Percentiles rank a stretch among this genome's conserved stretches.
Conservation (phyloP, 148 eudicot genomes). For the Pharnaceum exiguum region DNA sequence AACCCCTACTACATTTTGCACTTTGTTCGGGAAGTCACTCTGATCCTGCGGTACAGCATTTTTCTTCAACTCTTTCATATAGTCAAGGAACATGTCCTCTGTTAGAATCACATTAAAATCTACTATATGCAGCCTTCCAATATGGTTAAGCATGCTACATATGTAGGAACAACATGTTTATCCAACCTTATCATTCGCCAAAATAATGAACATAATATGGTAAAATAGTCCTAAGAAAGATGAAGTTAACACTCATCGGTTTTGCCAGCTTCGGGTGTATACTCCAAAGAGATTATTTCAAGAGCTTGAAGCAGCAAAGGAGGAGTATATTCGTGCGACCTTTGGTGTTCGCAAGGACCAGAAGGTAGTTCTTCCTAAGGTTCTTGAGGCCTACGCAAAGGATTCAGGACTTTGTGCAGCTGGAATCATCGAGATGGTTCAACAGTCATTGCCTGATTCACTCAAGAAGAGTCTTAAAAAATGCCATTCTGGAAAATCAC, state of each 20-base stretch:
- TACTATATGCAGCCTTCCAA: too few relatives aligned
- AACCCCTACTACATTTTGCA: conserved; percentile 90
- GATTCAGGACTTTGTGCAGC: conserved; percentile 61
- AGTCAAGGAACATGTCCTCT: too few relatives aligned
- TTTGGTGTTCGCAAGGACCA: conserved; percentile 82
- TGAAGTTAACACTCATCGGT: not conserved
- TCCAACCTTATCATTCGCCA: too few relatives aligned
- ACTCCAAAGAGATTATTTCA: conserved; percentile 72
- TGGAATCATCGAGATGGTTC: conserved; percentile 67
- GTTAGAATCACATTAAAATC: too few relatives aligned
- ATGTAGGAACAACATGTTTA: too few relatives aligned
- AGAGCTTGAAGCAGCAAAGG: conserved; percentile 88
- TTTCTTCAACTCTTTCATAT: not conserved
- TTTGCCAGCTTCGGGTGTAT: conserved; percentile 67
- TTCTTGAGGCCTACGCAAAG: conserved; percentile 72
- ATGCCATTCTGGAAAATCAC: conserved; percentile 45
- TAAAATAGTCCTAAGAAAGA: too few relatives aligned
- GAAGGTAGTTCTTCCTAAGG: conserved; percentile 63
- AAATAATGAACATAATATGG: too few relatives aligned
- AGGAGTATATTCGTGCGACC: conserved; percentile 92
- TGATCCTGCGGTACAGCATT: conserved; percentile 79
- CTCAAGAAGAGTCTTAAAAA: conserved; percentile 62
- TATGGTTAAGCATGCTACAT: too few relatives aligned
- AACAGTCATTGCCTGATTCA: conserved; percentile 72
- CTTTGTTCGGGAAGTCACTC: conserved; percentile 92